phyloP scores from a whole-genome alignment of 1,284 basidiomycete species.

The Ustilago trichophora region DNA sequence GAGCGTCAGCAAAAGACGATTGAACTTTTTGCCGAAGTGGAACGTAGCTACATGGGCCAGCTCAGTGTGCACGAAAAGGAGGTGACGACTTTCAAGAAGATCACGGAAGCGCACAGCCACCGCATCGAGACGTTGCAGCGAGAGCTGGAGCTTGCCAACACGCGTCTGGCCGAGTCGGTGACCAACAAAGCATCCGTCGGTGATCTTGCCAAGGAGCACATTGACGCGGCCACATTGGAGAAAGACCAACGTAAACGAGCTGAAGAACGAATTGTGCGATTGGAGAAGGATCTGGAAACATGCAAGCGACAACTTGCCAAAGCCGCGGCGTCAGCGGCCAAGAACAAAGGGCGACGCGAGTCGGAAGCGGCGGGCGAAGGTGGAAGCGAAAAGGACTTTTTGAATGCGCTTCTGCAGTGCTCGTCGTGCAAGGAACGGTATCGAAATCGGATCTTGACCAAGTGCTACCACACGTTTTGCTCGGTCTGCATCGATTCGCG shows the following conservation, averaged over 20 bases:
- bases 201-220: constrained; percentile 52
- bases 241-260: constrained; percentile 45
- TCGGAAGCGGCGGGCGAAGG: constrained; percentile 36
- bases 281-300: constrained; percentile 55
- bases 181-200: constrained; percentile 30
- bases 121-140: constrained; percentile 63
- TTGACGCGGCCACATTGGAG: constrained; percentile 32
- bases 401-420: constrained; percentile 86
- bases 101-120: constrained; percentile 48
- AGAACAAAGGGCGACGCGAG: constrained; percentile 52
- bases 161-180: constrained; percentile 35
- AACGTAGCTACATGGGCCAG: constrained; percentile 73
- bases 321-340: constrained; percentile 51
- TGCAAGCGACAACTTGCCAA: constrained; percentile 53
- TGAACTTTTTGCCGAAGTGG: constrained; percentile 76
- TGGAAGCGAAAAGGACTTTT: constrained; percentile 69
- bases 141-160: constrained; percentile 59
- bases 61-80: constrained; percentile 73
- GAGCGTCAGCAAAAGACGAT: constrained; percentile 83
- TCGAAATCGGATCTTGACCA: constrained; percentile 85
- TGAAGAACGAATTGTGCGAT: constrained; percentile 43
- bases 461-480: constrained; percentile 96
- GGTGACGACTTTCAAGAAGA: constrained; percentile 65
- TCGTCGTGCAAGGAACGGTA: constrained; percentile 87
- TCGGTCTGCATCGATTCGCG: constrained; percentile 85